phyloP scores from a whole-genome alignment of 192 early-diverging fungal species.

The Linderina pennispora region DNA sequence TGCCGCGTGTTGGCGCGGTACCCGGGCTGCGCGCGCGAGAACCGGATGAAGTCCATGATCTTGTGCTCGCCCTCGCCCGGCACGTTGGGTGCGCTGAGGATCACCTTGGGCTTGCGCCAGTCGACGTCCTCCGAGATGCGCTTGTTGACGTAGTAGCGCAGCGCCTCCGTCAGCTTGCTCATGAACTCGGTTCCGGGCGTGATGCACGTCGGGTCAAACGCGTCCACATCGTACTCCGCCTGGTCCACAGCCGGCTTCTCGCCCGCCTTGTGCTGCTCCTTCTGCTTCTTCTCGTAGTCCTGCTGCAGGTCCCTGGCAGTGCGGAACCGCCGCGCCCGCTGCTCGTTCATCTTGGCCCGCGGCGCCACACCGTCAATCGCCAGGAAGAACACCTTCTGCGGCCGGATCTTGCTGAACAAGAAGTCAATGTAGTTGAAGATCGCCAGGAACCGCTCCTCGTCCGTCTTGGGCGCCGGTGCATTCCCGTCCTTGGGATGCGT shows the following conservation, averaged over 20 bases:
- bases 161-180: conserved; percentile 75
- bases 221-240: conserved; percentile 53
- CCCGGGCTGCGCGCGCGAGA: conserved; percentile 68
- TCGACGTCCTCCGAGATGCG: conserved; percentile 82
- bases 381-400: conserved; percentile 90
- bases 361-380: conserved; percentile 96
- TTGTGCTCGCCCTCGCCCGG: conserved; percentile 99
- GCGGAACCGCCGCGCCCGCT: conserved; percentile 92
- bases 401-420: conserved; percentile 87
- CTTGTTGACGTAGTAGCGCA: conserved; percentile 88
- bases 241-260: conserved; percentile 71
- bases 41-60: conserved; percentile 98
- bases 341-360: conserved; percentile 99
- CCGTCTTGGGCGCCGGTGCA: conserved; percentile 80
- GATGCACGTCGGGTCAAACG: conserved; percentile 98
- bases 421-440: conserved; percentile 98
- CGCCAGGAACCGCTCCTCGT: conserved; percentile 86
- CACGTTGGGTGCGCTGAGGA: conserved; percentile 90
- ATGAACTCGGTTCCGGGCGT: conserved; percentile 98
- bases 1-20: conserved; percentile 88
- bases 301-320: conserved; percentile 79
- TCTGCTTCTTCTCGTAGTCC: conserved; percentile 34
- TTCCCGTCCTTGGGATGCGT: conserved; percentile 89
- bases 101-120: conserved; percentile 87
- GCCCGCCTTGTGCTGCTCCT: conserved; percentile 53